Evolutionary conservation across 2,329 filamentous ascomycete species (phyloP), one percentile per base, ranked within the genome.

Genomic region (Xylariaceae sp.): DNA sequence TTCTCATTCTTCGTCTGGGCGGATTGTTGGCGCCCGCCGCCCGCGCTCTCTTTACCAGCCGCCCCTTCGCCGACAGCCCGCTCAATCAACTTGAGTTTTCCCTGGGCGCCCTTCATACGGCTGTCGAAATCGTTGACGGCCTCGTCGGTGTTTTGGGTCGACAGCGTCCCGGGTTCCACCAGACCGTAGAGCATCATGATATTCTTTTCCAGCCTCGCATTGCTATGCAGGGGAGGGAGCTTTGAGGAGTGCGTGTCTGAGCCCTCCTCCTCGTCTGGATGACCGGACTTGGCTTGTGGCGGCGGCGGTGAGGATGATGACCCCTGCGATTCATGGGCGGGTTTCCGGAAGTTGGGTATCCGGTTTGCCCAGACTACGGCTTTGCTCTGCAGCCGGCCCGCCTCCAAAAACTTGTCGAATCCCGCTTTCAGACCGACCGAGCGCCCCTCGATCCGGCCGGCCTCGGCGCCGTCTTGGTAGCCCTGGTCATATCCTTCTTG

Each of bases 381-480:
- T 67, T 86, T 88, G 44, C 91, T 90, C 65, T 93, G 88, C 29
- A 98, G 75, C 56, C 82, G 81, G 2, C 93, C 93, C 72, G 91
- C 84, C 60, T 91, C 88, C 42, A 89, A 71, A 69, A 96, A 97
- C 75, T 96, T 98, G 67, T 96, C 91, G 66, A 95, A 98, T 0
- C 93, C 93, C 62, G 93, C 95, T 71, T 96, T 89, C 42, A 98
- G 84, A 0, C 93, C 95, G 70, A 98, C 91, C 19, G 91, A 85
- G 49, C 92, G 89, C 58, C 95, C 95, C 80, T 99, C 95, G 62
- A 91, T 86, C 55, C 88, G 87, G 40, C 95, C 95, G 29, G 90
- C 88, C 56, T 82, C 81, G 41, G 85, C 79, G 57, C 95, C 95
- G 74, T 96, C 93, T 41, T 81, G 76, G 46, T 85, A 73, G 43